Evolutionary conservation across 257 asterid species (phyloP).

Genomic region (Solanum pennellii): DNA sequence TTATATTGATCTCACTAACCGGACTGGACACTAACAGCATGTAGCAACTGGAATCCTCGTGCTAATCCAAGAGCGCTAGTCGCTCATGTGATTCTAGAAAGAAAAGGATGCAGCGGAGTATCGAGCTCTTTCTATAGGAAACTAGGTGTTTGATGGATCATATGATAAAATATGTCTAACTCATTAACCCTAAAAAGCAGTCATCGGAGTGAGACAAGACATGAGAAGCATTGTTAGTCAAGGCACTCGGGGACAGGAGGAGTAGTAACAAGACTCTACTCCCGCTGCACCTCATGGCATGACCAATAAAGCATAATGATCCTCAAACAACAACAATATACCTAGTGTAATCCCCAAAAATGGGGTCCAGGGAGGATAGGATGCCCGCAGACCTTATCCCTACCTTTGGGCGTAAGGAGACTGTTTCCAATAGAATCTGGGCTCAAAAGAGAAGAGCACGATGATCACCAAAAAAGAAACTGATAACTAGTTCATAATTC

Average conservation of each 20-base stretch:
- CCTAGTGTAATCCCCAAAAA: neutral
- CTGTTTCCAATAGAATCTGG: accelerated
- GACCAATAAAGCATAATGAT: neutral
- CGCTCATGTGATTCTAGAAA: neutral
- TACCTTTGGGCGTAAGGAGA: neutral
- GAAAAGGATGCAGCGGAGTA: neutral
- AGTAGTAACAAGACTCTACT: neutral
- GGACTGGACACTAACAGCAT: neutral
- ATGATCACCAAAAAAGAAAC: neutral
- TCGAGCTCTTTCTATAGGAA: neutral
- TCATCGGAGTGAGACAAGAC: neutral
- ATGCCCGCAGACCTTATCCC: neutral
- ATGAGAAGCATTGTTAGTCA: neutral
- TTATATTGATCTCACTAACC: neutral
- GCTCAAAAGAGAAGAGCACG: neutral
- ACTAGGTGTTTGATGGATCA: neutral
- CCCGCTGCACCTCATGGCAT: neutral
- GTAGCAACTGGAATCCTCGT: neutral
- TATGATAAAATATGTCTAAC: neutral
- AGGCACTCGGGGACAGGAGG: neutral
- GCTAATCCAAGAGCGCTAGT: neutral
- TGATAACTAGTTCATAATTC: neutral
- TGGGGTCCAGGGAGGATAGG: neutral
- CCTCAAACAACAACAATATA: neutral
- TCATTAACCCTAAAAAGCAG: neutral